phyloP scores from a whole-genome alignment of 2,329 filamentous ascomycete species.

The Biscogniauxia sp. region DNA sequence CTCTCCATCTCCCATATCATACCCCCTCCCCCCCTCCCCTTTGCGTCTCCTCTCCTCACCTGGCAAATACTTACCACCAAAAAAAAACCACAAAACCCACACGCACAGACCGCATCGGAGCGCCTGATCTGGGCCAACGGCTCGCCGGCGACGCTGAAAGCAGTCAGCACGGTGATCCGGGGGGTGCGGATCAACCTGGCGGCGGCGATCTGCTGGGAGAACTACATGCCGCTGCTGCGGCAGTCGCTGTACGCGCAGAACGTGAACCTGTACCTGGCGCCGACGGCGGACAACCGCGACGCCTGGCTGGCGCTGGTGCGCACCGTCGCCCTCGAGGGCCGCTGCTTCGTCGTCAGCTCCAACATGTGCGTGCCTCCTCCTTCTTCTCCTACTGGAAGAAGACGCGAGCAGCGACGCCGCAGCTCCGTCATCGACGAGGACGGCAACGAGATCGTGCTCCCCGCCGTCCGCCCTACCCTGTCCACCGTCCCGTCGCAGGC shows the following conservation, averaged over 20 bases:
- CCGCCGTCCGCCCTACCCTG: neutral
- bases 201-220: slow-evolving; percentile 94
- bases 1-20: no score
- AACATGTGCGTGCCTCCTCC: slow-evolving; percentile 70
- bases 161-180: slow-evolving; percentile 75
- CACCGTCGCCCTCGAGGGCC: slow-evolving; percentile 76
- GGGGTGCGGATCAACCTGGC: slow-evolving; percentile 78
- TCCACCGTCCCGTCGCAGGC: slow-evolving; percentile 11
- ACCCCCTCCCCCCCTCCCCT: no score
- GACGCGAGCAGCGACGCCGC: slow-evolving; percentile 27
- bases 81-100: no score
- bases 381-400: neutral
- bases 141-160: slow-evolving; percentile 72
- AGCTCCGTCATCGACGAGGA: slow-evolving; percentile 51
- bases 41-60: neutral
- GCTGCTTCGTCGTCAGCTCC: slow-evolving; percentile 80
- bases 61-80: no score
- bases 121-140: slow-evolving; percentile 88
- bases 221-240: slow-evolving; percentile 87
- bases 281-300: slow-evolving; percentile 81
- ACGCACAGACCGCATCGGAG: slow-evolving; percentile 67
- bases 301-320: slow-evolving; percentile 71
- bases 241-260: slow-evolving; percentile 86
- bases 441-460: slow-evolving; percentile 53
- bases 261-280: slow-evolving; percentile 86